phyloP scores from a whole-genome alignment of 78 protist species.

The Speleostelium caveatum region DNA sequence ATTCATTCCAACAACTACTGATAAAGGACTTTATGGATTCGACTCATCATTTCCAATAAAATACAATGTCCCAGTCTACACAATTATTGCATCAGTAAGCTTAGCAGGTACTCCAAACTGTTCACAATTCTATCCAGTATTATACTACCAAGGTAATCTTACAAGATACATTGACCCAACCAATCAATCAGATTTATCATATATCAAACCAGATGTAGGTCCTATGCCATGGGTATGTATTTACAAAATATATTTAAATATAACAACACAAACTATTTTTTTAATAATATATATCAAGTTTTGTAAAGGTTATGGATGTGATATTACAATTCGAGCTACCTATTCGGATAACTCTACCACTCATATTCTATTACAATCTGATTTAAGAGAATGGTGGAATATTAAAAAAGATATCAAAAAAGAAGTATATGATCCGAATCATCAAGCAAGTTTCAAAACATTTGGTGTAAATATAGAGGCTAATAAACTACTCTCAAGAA shows the following conservation, averaged over 20 bases:
- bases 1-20: neutral
- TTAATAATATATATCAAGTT: neutral
- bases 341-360: neutral
- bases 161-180: slow-evolving; percentile 20
- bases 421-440: neutral
- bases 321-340: slow-evolving; percentile 19
- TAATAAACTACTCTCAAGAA: neutral
- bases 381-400: slow-evolving; percentile 16
- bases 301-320: slow-evolving; percentile 52
- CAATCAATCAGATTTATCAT: neutral
- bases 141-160: neutral
- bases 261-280: neutral
- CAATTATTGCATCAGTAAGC: slow-evolving; percentile 1
- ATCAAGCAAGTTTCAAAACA: neutral
- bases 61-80: slow-evolving; percentile 38
- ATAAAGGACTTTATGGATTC: slow-evolving; percentile 27
- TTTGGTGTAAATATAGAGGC: slow-evolving; percentile 15
- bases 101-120: neutral
- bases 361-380: neutral
- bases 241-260: neutral
- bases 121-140: neutral
- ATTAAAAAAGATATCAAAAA: neutral
- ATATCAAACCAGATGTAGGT: neutral
- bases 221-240: neutral
- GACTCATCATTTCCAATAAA: slow-evolving; percentile 14